Evolutionary conservation across 352 stramenopile species (phyloP), one percentile per base, ranked within the genome.

Genomic region (Phytopythium vexans): DNA sequence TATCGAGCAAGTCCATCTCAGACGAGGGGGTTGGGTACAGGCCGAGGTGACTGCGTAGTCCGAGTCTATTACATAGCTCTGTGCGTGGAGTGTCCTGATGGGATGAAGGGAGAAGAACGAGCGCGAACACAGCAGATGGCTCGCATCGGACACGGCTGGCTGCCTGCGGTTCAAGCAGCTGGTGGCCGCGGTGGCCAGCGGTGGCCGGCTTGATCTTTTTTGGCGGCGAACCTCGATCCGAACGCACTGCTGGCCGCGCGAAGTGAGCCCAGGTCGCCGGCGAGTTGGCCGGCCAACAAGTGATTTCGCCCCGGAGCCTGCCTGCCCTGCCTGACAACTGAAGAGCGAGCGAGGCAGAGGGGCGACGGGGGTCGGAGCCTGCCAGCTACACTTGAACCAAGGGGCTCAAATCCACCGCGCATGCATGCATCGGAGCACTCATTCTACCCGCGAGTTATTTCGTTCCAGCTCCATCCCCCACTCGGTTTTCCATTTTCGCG

Each of bases 71-170:
- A 27, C 21, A 27, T 27, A 27, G 21, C 21, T 27, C 1, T 27
- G 21, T 27, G 21, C 33, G 11, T 33, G 14, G 33, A 33, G 15
- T 31, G 16, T 41, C 12, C 15, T 11, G 34, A 12, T 14, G 34
- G 15, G 15, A 21, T 12, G 47, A 53, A 53, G 47, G 47, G 47
- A 53, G 36, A 53, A 53, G 47, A 53, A 53, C 15, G 32, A 8
- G 32, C 14, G 42, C 42, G 9, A 9, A 32, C 42, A 6, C 32
- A 14, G 9, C 44, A 49, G 44, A 21, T 49, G 37, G 12, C 39
- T 12, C 39, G 39, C 39, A 15, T 43, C 21, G 21, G 21, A 27
- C 21, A 27, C 21, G 21, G 21, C 21, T 27, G 21, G 21, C 21
- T 27, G 21, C 21, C 21, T 27, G 21, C 21, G 21, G 21, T 27